Evolutionary conservation across 768 basidiomycete genomes (phyloP), one percentile per base, ranked within the genome.

Genomic region (Lentinula aciculospora): DNA sequence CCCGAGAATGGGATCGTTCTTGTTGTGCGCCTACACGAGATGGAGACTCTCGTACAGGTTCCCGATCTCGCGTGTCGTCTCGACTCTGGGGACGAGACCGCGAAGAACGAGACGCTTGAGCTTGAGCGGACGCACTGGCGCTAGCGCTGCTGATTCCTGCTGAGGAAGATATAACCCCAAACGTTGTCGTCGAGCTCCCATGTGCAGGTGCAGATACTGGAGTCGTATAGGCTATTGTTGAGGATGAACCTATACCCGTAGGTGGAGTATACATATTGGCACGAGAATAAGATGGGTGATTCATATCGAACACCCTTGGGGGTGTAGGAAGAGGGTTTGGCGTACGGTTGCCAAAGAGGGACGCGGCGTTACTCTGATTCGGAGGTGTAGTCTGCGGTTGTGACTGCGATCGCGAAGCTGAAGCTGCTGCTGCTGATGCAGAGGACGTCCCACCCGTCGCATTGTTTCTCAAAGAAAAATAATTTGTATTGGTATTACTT

Each of bases 91-190:
- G 27, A n/a, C 36, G 51, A 23, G 51, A 48, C 6, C 34, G 56
- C 15, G 48, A 21, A 25, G 17, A 25, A 17, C 28, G 19, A 21
- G 37, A 44, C 8, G 58, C 37, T 39, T 53, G 54, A n/a, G 58
- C 37, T 39, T 53, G 54, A 54, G 51, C 45, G 15, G 50, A 55
- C n/a, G 62, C 60, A 44, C 59, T 53, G 6, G 68, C 58, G 4
- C 63, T 61, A 53, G 62, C 47, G 31, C 49, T 53, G 21, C 51
- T 53, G n/a, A 53, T 39, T 27, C 51, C 51, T 7, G 51, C 17
- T 19, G 29, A 19, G 15, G 54, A 8, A 32, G 54, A 42, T 44
- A 56, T 44, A 3, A 56, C 37, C 8, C 31, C 44, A 19, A 45
- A 56, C 23, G 7, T 56, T 10, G 54, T 56, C 13, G 40, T 29